Percentiles rank a stretch among this genome's conserved stretches.
Conservation (phyloP, 2,329 filamentous ascomycete genomes). For the Ophiocordyceps robertsii region DNA sequence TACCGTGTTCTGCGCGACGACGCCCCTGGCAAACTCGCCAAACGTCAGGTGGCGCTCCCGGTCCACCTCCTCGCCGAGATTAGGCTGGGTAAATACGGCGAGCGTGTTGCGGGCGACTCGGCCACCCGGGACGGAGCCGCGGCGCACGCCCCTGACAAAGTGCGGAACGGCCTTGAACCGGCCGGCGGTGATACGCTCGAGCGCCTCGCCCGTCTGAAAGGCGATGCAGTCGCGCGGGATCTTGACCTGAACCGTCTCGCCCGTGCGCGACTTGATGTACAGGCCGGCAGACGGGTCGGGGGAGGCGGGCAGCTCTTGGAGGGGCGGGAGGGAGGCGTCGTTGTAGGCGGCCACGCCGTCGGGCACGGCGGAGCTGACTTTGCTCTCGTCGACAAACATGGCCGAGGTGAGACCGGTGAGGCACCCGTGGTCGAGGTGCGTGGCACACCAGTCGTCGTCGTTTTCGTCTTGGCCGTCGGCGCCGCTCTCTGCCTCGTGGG, state of each 20-base stretch:
- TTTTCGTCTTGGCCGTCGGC: constrained; percentile 5
- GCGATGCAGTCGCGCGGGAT: constrained; percentile 87
- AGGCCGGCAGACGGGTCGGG: constrained; percentile 78
- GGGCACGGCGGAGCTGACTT: constrained; percentile 21
- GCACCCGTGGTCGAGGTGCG: constrained; percentile 83
- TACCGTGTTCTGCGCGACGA: constrained; percentile 47
- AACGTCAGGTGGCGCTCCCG: constrained; percentile 53
- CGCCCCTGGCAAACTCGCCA: constrained; percentile 57
- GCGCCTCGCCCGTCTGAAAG: constrained; percentile 88
- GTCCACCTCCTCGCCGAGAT: constrained; percentile 69
- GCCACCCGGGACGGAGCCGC: constrained; percentile 34
- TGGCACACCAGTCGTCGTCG: constrained; percentile 88
- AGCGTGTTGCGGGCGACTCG: constrained; percentile 71
- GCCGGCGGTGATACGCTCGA: constrained; percentile 84
- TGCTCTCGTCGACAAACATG: constrained; percentile 82
- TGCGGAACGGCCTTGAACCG: constrained; percentile 91
- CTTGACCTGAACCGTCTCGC: constrained; percentile 74
- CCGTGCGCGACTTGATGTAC: constrained; percentile 84
- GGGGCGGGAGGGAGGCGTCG: constrained; percentile 26
- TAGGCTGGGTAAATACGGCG: constrained; percentile 94
- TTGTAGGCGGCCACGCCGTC: constrained; percentile 6
- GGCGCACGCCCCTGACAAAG: constrained; percentile 66
- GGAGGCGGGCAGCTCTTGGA: constrained; percentile 59
- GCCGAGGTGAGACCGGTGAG: constrained; percentile 87
- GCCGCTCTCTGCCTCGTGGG: constrained; percentile 28